Conservation (phyloP, 192 early-diverging fungal species). For the Gorgonomyces haynaldii region DNA sequence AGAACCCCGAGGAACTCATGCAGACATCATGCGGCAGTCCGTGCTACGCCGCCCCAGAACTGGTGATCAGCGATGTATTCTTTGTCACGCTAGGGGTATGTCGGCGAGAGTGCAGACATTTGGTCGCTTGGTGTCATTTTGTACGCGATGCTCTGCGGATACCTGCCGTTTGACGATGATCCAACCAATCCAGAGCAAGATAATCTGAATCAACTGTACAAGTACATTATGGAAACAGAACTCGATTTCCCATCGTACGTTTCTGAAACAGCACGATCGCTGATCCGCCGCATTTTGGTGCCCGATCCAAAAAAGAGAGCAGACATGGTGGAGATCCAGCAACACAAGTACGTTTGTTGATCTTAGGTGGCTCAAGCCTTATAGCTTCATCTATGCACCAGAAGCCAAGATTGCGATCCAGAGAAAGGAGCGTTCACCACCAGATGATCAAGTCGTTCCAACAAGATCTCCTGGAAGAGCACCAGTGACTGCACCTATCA, state of each 20-base stretch:
- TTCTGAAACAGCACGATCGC: slow-evolving; percentile 23
- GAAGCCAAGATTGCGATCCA: background rate
- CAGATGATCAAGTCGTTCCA: too few species aligned
- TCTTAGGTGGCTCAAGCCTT: slow-evolving; percentile 22
- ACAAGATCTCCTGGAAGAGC: too few species aligned
- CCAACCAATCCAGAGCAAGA: slow-evolving; percentile 47
- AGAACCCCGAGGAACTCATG: slow-evolving; percentile 54
- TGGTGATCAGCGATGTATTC: slow-evolving; percentile 85
- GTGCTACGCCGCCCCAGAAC: slow-evolving; percentile 97
- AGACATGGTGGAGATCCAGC: slow-evolving; percentile 39
- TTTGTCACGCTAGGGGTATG: slow-evolving; percentile 54
- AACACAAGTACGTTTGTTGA: slow-evolving; percentile 19
- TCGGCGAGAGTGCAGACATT: slow-evolving; percentile 91
- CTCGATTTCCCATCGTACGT: slow-evolving; percentile 44
- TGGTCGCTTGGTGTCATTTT: slow-evolving; percentile 99
- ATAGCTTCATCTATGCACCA: slow-evolving; percentile 14
- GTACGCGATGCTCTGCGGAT: slow-evolving; percentile 55
- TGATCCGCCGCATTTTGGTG: slow-evolving; percentile 40
- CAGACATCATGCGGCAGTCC: slow-evolving; percentile 94
- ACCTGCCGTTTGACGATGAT: slow-evolving; percentile 52
- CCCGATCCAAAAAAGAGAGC: slow-evolving; percentile 39
- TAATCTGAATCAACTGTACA: slow-evolving; percentile 48
- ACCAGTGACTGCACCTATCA: too few species aligned
- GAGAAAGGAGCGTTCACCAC: background rate
- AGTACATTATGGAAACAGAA: slow-evolving; percentile 45